A percentile compares a stretch with the other conserved stretches of the same genome.
Evolutionary conservation across 2,329 filamentous ascomycete genomes (phyloP).

Genomic region (Fusarium humuli): DNA sequence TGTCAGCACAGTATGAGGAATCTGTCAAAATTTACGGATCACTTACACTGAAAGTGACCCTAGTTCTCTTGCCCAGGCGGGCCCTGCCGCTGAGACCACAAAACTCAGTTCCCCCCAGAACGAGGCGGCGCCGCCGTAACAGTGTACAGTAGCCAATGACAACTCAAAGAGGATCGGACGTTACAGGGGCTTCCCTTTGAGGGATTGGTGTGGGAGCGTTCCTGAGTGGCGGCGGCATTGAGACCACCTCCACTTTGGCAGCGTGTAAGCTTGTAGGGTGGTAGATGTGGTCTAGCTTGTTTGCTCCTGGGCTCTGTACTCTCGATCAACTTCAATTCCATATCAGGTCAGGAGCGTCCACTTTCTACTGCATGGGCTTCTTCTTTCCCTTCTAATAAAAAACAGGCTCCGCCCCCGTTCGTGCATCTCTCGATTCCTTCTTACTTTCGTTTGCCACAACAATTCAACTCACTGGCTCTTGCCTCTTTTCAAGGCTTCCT

Average conservation of each 20-base stretch:
- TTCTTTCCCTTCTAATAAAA: constrained; percentile 20
- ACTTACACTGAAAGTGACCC: constrained; percentile 6
- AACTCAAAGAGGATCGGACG: not conserved
- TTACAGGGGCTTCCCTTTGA: constrained; percentile 28
- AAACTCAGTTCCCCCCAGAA: constrained; percentile 15
- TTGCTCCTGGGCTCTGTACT: constrained; percentile 16
- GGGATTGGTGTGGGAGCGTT: constrained; percentile 28
- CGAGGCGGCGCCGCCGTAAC: constrained; percentile 28
- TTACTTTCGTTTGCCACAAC: constrained; percentile 25
- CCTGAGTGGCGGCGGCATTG: constrained; percentile 41
- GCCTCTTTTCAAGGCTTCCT: constrained; percentile 8
- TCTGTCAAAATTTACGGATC: not conserved
- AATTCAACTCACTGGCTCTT: constrained; percentile 9
- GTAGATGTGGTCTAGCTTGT: constrained; percentile 6
- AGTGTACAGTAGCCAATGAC: constrained; percentile 23
- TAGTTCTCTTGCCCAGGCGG: constrained; percentile 38
- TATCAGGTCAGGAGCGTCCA: constrained; percentile 28
- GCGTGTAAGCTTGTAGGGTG: constrained; percentile 7
- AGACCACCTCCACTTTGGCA: constrained; percentile 27
- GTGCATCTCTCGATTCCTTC: constrained; percentile 23
- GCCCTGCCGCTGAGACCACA: constrained; percentile 42
- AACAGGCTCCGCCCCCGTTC: constrained; percentile 23
- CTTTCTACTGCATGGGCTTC: constrained; percentile 16
- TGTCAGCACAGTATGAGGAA: constrained; percentile 23
- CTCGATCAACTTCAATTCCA: constrained; percentile 37